Base-by-base conservation (phyloP, 163 green algal genomes). In the Chlorella variabilis region DNA sequence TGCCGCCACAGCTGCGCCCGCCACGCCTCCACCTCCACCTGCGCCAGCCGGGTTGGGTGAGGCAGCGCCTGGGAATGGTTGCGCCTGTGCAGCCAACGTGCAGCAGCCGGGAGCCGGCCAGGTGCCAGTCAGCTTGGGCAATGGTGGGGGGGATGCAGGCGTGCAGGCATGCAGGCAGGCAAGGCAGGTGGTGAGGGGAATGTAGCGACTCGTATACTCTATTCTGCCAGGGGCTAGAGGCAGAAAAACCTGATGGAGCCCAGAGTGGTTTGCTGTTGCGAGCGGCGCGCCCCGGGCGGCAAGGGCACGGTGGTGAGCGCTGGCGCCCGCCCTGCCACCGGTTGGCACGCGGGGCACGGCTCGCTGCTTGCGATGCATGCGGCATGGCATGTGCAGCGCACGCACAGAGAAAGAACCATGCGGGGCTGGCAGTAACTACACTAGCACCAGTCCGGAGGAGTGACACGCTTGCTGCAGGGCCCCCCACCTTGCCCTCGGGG, bases 191-290 rank as follows among this genome's bases (percentile, higher is more conserved):
- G 54, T 33, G 9, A 21, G 21, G 2, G 39, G 27, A 56, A 41
- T 76, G 62, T 58, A 34, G 49, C 36, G 63, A 34, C 73, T 80
- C 73, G 56, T 80, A 80, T 80, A 89, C 85, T 89, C 59, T 79
- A 62, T 59, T n/a, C 83, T 89, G 85, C 75, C 62, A 63, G 71
- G 27, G 58, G 58, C 42, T 88, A 31, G 73, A 73, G 58, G 76
- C 85, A 89, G 83, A 33, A 70, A 89, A 88, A 86, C 85, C 85
- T 88, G 85, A 62, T 78, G 59, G 70, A 74, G 56, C 42, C n/a
- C 83, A 25, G 25, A 59, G 59, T 56, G 42, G 8, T 23, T 78
- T 77, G 66, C 23, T 80, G 29, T 69, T 20, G 66, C 45, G 65
- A 68, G 62, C 41, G 29, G n/a, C 62, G 25, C 27, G 41, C 49